A percentile compares a stretch with the other conserved stretches of the same genome.
These are phyloP conservation scores for Alternaria consortialis DNA, from an alignment of 2,329 filamentous ascomycete species.

Conservation along the genomic window DNA sequence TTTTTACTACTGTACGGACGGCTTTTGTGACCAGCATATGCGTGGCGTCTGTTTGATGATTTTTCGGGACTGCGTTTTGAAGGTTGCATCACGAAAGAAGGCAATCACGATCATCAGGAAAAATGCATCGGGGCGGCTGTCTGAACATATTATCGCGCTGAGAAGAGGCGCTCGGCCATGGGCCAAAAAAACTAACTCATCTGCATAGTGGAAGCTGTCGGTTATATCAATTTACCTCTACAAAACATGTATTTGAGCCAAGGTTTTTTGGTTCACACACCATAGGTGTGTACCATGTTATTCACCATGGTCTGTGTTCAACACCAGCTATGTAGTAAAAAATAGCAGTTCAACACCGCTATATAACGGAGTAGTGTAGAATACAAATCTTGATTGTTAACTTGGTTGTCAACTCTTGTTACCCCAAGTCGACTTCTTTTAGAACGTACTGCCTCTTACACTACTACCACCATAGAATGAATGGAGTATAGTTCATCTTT, in stretches of 20 bases:
- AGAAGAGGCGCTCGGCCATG: background rate
- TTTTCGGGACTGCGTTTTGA: constrained; percentile 1
- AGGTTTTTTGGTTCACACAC: background rate
- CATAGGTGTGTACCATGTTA: background rate
- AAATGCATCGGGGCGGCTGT: constrained; percentile 19
- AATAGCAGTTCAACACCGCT: background rate
- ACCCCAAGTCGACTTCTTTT: background rate
- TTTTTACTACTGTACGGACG: background rate
- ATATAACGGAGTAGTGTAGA: background rate
- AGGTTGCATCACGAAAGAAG: background rate
- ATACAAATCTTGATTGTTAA: background rate
- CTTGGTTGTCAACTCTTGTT: background rate
- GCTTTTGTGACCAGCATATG: constrained; percentile 2
- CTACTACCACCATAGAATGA: background rate
- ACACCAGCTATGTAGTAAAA: background rate
- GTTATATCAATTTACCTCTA: background rate
- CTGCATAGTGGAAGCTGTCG: background rate
- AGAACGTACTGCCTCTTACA: background rate
- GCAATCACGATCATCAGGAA: background rate
- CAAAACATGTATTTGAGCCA: background rate
- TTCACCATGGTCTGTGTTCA: background rate
- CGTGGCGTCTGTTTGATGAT: background rate
- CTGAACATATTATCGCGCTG: constrained; percentile 5
- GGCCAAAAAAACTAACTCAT: background rate
- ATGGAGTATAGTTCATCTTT: background rate